phyloP scores from a whole-genome alignment of 495 filamentous ascomycete genomes.

The Penicillium taxi region DNA sequence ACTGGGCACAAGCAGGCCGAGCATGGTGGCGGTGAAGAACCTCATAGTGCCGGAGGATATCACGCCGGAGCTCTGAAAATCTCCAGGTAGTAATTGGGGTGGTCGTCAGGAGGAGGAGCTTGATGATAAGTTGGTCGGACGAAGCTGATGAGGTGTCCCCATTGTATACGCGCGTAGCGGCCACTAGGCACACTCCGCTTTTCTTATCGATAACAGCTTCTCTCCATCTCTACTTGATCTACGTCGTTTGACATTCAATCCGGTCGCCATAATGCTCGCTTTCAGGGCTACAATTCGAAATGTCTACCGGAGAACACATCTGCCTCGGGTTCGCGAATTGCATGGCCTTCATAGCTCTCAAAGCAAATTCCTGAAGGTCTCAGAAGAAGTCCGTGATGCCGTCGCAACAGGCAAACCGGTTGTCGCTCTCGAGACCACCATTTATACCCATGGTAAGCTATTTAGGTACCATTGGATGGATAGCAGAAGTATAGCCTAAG shows the following conservation, averaged over 20 bases:
- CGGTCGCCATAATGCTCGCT: slow-evolving; percentile 22
- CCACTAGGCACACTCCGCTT: slow-evolving; percentile 25
- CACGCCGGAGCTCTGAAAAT: slow-evolving; percentile 21
- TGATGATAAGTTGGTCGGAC: slow-evolving; percentile 12
- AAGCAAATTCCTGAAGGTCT: slow-evolving; percentile 60
- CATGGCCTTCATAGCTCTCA: slow-evolving; percentile 30
- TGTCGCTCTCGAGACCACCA: slow-evolving; percentile 88
- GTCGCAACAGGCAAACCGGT: slow-evolving; percentile 64
- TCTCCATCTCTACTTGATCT: slow-evolving; percentile 17
- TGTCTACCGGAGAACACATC: slow-evolving; percentile 11
- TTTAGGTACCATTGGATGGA: slow-evolving; percentile 5
- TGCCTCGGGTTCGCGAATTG: slow-evolving; percentile 16
- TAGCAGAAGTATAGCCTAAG: slow-evolving; percentile 5
- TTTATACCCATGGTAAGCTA: slow-evolving; percentile 79
- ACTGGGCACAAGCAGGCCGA: slow-evolving; percentile 33
- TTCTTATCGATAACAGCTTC: slow-evolving; percentile 29
- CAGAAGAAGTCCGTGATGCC: slow-evolving; percentile 74
- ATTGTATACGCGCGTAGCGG: slow-evolving; percentile 30
- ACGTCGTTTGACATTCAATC: slow-evolving; percentile 1
- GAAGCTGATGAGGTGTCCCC: slow-evolving; percentile 43
- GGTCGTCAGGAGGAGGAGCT: slow-evolving; percentile 9
- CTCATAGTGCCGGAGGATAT: slow-evolving; percentile 33
- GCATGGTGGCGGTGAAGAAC: slow-evolving; percentile 35
- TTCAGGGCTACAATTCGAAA: slow-evolving; percentile 21
- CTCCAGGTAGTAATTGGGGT: slow-evolving; percentile 21